phyloP scores from a whole-genome alignment of 176 grass and related monocot species.

The Poa pratensis region DNA sequence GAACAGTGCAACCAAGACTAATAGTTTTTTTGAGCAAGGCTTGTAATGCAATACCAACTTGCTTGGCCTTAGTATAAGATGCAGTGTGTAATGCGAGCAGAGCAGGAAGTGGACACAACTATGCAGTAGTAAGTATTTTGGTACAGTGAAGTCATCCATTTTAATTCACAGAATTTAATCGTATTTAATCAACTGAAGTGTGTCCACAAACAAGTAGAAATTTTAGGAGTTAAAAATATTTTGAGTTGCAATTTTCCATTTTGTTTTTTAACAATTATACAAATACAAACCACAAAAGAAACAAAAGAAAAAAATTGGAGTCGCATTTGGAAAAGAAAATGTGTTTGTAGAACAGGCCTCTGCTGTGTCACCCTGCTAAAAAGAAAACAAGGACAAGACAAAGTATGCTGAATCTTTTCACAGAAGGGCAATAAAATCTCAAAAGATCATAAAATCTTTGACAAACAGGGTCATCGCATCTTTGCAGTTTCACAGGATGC shows the following conservation, averaged over 20 bases:
- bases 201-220: neutral
- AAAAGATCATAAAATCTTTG: neutral
- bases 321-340: neutral
- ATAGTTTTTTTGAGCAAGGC: too few species aligned
- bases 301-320: neutral
- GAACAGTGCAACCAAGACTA: neutral
- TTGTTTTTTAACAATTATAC: neutral
- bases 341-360: neutral
- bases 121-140: neutral
- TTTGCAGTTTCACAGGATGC: neutral
- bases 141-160: neutral
- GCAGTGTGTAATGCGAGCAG: neutral
- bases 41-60: conserved; percentile 26
- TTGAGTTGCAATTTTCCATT: neutral
- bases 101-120: neutral
- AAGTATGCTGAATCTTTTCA: neutral
- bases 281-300: neutral
- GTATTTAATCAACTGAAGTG: neutral
- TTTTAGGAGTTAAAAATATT: neutral
- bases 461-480: neutral
- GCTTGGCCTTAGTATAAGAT: conserved; percentile 10
- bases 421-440: neutral
- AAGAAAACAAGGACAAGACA: neutral
- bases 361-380: neutral
- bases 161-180: neutral